A percentile compares a stretch with the other conserved stretches of the same genome.
These are phyloP conservation scores for Pleurotus salmoneostramineus DNA, from an alignment of 768 basidiomycete genomes.

Conservation along the genomic window DNA sequence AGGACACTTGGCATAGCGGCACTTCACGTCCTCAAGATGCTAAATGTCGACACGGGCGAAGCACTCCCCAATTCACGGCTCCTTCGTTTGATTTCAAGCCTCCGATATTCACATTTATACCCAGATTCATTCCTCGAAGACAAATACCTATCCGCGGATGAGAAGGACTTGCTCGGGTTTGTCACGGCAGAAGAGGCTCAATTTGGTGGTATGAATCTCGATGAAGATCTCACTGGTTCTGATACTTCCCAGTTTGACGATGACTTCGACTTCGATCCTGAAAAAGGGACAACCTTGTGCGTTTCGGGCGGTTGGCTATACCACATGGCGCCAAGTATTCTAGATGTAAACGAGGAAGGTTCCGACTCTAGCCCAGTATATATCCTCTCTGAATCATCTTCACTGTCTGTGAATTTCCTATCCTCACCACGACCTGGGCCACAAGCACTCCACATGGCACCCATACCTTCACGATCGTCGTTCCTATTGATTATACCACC, in stretches of 20 bases:
- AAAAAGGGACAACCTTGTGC: not conserved
- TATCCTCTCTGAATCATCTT: not conserved
- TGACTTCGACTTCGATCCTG: not conserved
- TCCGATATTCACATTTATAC: not conserved
- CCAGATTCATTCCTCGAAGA: not conserved
- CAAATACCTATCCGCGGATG: not conserved
- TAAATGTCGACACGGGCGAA: not conserved
- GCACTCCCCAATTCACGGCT: not conserved
- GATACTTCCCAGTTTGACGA: not conserved
- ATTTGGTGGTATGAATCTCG: not conserved
- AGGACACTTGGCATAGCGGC: not conserved
- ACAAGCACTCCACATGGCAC: not conserved
- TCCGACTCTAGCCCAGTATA: not conserved
- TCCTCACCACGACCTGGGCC: not conserved
- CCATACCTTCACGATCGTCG: not conserved
- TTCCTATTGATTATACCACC: not conserved
- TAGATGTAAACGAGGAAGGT: not conserved
- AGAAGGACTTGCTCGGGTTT: not conserved
- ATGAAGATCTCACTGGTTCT: not conserved
- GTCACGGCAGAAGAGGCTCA: not conserved
- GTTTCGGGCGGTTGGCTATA: slow-evolving; percentile 1
- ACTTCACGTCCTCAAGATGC: not conserved
- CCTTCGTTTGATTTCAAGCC: not conserved
- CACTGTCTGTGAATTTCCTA: not conserved
- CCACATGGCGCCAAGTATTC: not conserved